Evolutionary conservation across 331 rosid genomes (phyloP), one percentile per base, ranked within the genome.

Genomic region (Pyrus hybrid): DNA sequence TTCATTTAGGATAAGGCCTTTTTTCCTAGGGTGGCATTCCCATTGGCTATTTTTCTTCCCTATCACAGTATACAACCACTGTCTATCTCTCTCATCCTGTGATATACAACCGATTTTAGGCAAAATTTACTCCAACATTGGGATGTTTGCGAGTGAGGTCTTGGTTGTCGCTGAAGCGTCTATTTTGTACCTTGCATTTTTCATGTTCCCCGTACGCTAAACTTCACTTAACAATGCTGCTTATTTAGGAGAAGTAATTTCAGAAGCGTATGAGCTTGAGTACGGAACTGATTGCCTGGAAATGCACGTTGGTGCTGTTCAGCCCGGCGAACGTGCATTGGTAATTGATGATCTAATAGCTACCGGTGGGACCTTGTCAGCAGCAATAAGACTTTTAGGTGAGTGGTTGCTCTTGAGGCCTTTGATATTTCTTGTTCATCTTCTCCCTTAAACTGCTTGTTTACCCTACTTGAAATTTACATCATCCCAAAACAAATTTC

Each of bases 301-400:
- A 87, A 83, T 94, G 93, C 99, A 94, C 62, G 86, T 89, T 45
- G 97, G 87, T 12, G 99, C 97, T 47, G 90, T 92, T 77, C 82
- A 88, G 84, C 83, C 91, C 0, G 90, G 96, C 5, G 99, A 94
- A 70, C 85, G 99, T 18, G 96, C 93, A 58, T 70, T 94, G 82
- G 84, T 94, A 1, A 89, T 94, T 26, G 99, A 94, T 47, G 99
- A 94, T 78, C 78, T 94, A 80, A 93, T 94, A 16, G 99, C 99
- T 28, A 94, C 99, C 1, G 99, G 99, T 71, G 99, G 99, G 71
- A 94, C 99, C 57, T 82, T 94, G n/a, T 88, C 92, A 10, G 99
- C 99, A 8, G 97, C 97, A 62, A 88, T 94, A 76, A 81, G 78
- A 70, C 99, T 94, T 69, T 83, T 94, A 82, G 99, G 99, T 94